Evolutionary conservation across 1,139 yeast species (phyloP).

Genomic region (Lodderomyces orthopsilosis): DNA sequence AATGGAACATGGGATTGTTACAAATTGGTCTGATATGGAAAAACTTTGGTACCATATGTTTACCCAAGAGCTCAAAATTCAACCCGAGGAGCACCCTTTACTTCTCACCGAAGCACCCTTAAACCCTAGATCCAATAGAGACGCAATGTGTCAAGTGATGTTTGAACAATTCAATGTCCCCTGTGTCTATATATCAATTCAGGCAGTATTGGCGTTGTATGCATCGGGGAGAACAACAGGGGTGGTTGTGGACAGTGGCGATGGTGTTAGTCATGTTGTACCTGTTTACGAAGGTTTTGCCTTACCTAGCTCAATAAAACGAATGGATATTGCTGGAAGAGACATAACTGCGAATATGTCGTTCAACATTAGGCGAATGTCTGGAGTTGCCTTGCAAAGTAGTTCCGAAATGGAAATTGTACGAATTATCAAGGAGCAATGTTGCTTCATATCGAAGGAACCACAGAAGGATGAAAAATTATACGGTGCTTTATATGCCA

Average conservation of each 20-base stretch:
- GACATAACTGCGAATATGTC: slow-evolving; percentile 80
- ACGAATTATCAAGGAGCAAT: slow-evolving; percentile 69
- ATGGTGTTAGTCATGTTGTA: slow-evolving; percentile 84
- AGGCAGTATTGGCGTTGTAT: slow-evolving; percentile 81
- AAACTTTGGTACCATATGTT: slow-evolving; percentile 67
- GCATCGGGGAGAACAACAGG: slow-evolving; percentile 93
- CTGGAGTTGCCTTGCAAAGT: slow-evolving; percentile 60
- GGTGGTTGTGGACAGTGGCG: slow-evolving; percentile 84
- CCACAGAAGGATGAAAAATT: slow-evolving; percentile 65
- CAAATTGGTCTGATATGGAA: slow-evolving; percentile 87
- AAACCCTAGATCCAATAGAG: slow-evolving; percentile 71
- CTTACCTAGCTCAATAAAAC: slow-evolving; percentile 64
- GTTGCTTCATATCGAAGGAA: slow-evolving; percentile 69
- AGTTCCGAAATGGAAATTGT: slow-evolving; percentile 84
- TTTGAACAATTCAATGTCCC: slow-evolving; percentile 88
- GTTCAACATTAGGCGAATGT: slow-evolving; percentile 56
- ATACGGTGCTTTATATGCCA: slow-evolving; percentile 31
- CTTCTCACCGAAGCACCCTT: slow-evolving; percentile 87
- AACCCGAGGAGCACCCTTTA: slow-evolving; percentile 55
- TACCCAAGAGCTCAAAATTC: slow-evolving; percentile 52
- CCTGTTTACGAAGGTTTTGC: slow-evolving; percentile 91
- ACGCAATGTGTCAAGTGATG: slow-evolving; percentile 68
- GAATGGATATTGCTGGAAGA: slow-evolving; percentile 84
- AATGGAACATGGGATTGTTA: slow-evolving; percentile 76
- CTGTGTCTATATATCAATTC: slow-evolving; percentile 77